phyloP scores from a whole-genome alignment of 495 filamentous ascomycete genomes.

The Penicillium waksmanii region DNA sequence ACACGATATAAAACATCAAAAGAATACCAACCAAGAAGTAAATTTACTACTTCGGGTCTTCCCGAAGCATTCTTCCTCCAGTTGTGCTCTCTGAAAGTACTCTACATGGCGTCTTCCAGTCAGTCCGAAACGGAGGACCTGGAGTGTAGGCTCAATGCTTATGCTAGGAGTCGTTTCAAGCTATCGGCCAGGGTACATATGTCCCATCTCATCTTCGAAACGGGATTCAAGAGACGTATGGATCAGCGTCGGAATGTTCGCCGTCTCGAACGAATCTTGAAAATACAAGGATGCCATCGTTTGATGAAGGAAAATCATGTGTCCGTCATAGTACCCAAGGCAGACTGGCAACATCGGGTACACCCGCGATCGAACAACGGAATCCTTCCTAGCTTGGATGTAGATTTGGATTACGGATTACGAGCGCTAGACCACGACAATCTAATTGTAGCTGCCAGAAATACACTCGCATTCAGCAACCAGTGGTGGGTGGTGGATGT shows the following conservation, averaged over 20 bases:
- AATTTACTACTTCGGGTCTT: too few species aligned
- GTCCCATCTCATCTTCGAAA: slow-evolving; percentile 1
- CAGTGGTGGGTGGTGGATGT: slow-evolving; percentile 23
- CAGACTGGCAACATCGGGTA: slow-evolving; percentile 4
- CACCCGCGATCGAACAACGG: not conserved
- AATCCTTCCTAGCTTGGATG: not conserved
- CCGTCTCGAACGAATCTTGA: not conserved
- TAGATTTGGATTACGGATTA: slow-evolving; percentile 7
- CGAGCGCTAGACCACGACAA: slow-evolving; percentile 15
- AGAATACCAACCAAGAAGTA: too few species aligned
- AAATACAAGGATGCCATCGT: slow-evolving; percentile 6
- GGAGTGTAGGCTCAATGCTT: not conserved
- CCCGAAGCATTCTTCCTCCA: too few species aligned
- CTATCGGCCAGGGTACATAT: slow-evolving; percentile 6
- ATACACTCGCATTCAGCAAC: slow-evolving; percentile 1
- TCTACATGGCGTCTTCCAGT: not conserved
- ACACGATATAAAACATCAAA: too few species aligned
- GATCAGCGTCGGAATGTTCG: not conserved
- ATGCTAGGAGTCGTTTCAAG: not conserved
- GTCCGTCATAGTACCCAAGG: not conserved
- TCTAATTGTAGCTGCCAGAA: slow-evolving; percentile 13
- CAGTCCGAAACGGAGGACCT: not conserved
- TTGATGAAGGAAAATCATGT: slow-evolving; percentile 10
- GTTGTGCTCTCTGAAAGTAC: not conserved
- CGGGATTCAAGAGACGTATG: slow-evolving; percentile 2